These are phyloP conservation scores for Urochloa ruziziensis DNA, from an alignment of 176 grass and related monocot species.

Conservation along the genomic window DNA sequence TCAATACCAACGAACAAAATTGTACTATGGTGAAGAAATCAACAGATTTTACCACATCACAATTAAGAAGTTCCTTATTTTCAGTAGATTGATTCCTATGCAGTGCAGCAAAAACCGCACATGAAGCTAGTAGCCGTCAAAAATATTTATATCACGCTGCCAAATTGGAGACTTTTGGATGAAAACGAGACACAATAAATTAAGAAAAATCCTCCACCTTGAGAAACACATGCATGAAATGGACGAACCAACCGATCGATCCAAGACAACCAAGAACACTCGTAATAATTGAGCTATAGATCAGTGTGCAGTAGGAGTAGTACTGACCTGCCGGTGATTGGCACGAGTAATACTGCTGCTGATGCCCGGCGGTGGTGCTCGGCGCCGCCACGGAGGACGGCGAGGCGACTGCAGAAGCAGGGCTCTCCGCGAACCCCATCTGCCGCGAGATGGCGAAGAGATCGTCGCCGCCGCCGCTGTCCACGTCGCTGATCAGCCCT, in stretches of 20 bases:
- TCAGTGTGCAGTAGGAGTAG: background rate
- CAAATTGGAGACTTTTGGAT: constrained; percentile 1
- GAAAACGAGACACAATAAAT: background rate
- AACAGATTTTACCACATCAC: constrained; percentile 3
- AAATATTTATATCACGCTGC: background rate
- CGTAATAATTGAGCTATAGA: constrained; percentile 13
- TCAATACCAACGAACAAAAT: constrained; percentile 21
- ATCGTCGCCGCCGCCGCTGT: constrained; percentile 60
- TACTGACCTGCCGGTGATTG: constrained; percentile 48
- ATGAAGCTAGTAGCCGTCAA: background rate
- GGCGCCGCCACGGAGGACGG: constrained; percentile 25
- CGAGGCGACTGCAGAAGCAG: constrained; percentile 16
- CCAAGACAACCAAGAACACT: background rate
- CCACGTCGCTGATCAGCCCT: constrained; percentile 42
- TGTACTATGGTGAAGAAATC: constrained; percentile 20
- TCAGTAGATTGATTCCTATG: constrained; percentile 5
- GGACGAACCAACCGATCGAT: constrained; percentile 23
- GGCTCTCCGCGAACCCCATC: constrained; percentile 58
- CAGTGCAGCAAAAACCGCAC: background rate
- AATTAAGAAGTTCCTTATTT: constrained; percentile 1
- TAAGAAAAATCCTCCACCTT: background rate
- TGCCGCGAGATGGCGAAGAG: constrained; percentile 92
- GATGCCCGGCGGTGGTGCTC: constrained; percentile 35
- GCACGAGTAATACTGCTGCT: constrained; percentile 40
- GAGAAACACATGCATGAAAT: constrained; percentile 47